Evolutionary conservation across 495 filamentous ascomycete species (phyloP), one percentile per base, ranked within the genome.

Genomic region (Hypoxylon cercidicola): DNA sequence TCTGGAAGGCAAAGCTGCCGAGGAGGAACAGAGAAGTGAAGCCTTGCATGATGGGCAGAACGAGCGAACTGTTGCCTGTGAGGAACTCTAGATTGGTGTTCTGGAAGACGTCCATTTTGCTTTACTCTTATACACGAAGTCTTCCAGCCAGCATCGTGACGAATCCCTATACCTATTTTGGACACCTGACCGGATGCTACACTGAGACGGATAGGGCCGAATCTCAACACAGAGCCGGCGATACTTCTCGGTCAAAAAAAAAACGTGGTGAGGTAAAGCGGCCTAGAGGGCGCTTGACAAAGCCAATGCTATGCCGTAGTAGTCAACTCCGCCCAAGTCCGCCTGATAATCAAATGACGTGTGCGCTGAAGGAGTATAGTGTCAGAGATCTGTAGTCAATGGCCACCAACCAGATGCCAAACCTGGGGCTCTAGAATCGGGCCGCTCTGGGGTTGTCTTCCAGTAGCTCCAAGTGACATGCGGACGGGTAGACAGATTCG

Each of bases 1-100:
- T 67, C 67, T 83, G 82, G 20, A 83, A 71, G 68, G 80, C 79
- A 66, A 71, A 72, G 44, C 75, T 74, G 71, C 81, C 79, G 25
- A 81, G 63, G 47, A 84, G 67, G 28, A 84, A 62, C 12, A 84
- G 67, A 47, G 80, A 80, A 21, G 78, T 74, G 62, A 83, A 57
- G 44, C 72, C 72, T 65, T 74, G 68, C 70, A 73, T 84, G 73
- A 77, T 77, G 65, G 77, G 74, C 65, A 74, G 62, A 58, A 75
- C 54, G 68, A 79, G 62, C 43, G 66, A 58, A 55, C 61, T 71
- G 53, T 66, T 70, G 67, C 50, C 54, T 32, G 64, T 16, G 60
- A 69, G 54, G 40, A 72, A 34, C 25, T 51, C 50, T 28, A 30
- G 58, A 54, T 32, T 69, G 32, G 34, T 39, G 50, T 55, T 60